Evolutionary conservation across 2,329 filamentous ascomycete species (phyloP).

Genomic region (Fusarium aywerte): DNA sequence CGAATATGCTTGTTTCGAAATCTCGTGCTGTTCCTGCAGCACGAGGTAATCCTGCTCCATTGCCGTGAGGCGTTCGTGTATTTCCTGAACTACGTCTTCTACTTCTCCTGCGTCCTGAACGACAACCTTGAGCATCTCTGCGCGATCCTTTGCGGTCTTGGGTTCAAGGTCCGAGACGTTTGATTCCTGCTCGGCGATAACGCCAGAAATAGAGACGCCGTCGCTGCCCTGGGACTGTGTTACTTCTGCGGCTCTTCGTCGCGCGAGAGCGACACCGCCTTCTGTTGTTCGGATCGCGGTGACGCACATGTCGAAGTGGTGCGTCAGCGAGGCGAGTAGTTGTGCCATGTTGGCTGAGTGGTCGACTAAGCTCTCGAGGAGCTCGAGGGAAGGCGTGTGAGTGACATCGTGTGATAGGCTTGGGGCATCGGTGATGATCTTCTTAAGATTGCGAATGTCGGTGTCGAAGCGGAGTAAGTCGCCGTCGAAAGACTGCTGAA

Average conservation of each 20-base stretch:
- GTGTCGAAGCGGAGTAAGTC: conserved; percentile 80
- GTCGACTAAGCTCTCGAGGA: conserved; percentile 72
- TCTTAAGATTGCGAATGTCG: conserved; percentile 74
- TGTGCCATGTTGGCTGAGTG: conserved; percentile 86
- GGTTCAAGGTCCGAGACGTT: conserved; percentile 69
- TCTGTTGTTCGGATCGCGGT: conserved; percentile 92
- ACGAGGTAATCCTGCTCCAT: conserved; percentile 78
- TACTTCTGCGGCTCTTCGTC: conserved; percentile 74
- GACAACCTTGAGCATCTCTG: conserved; percentile 85
- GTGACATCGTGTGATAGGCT: conserved; percentile 50
- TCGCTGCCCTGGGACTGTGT: conserved; percentile 60
- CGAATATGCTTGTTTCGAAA: conserved; percentile 60
- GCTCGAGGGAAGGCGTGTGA: conserved; percentile 58
- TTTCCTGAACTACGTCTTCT: conserved; percentile 73
- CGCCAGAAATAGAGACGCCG: conserved; percentile 71
- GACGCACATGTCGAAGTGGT: conserved; percentile 93
- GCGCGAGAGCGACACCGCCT: conserved; percentile 75
- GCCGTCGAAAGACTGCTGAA: conserved; percentile 79
- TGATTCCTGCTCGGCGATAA: conserved; percentile 69
- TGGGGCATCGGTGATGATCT: conserved; percentile 61
- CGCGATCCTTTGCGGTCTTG: conserved; percentile 78
- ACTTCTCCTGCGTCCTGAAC: conserved; percentile 75
- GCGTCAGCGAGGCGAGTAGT: conserved; percentile 81
- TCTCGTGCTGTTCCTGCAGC: conserved; percentile 71
- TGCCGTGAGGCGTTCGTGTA: conserved; percentile 77